Evolutionary conservation across 2,329 filamentous ascomycete genomes (phyloP).

Genomic region (Ampelomyces quisqualis): DNA sequence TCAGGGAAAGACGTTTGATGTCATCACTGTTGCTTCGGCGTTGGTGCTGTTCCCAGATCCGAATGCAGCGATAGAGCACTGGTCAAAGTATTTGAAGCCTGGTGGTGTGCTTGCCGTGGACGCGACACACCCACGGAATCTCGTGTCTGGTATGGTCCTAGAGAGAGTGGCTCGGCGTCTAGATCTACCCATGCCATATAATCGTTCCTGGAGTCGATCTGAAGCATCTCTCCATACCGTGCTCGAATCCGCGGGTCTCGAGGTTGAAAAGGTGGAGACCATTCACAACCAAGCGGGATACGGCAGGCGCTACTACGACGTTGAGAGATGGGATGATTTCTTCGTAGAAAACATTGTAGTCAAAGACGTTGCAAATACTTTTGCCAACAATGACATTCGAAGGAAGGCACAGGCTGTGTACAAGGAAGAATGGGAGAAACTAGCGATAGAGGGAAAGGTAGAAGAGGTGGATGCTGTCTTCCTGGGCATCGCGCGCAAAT

Average conservation of each 20-base stretch:
- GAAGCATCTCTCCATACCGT: conserved; percentile 35
- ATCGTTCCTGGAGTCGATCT: conserved; percentile 40
- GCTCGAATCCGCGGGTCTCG: conserved; percentile 41
- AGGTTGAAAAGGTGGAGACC: conserved; percentile 33
- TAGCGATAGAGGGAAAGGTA: conserved; percentile 42
- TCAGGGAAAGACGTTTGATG: conserved; percentile 31
- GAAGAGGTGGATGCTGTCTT: conserved; percentile 45
- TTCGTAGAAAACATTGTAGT: conserved; percentile 41
- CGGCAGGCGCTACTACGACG: conserved; percentile 28
- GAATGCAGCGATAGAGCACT: conserved; percentile 40
- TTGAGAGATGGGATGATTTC: conserved; percentile 37
- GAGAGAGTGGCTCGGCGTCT: conserved; percentile 41
- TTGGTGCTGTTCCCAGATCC: conserved; percentile 46
- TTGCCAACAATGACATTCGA: conserved; percentile 35
- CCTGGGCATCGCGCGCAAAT: conserved; percentile 39
- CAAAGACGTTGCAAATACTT: conserved; percentile 24
- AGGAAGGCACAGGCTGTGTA: conserved; percentile 38
- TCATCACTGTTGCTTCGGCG: conserved; percentile 46
- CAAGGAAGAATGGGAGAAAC: conserved; percentile 43
- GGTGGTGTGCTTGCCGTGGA: conserved; percentile 45
- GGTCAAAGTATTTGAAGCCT: conserved; percentile 44
- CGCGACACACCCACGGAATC: conserved; percentile 43
- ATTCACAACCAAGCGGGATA: conserved; percentile 41
- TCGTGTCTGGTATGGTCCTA: conserved; percentile 41
- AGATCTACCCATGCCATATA: conserved; percentile 38